Evolutionary conservation across 139 green algal genomes (phyloP).

Genomic region (Ulvella scutata): DNA sequence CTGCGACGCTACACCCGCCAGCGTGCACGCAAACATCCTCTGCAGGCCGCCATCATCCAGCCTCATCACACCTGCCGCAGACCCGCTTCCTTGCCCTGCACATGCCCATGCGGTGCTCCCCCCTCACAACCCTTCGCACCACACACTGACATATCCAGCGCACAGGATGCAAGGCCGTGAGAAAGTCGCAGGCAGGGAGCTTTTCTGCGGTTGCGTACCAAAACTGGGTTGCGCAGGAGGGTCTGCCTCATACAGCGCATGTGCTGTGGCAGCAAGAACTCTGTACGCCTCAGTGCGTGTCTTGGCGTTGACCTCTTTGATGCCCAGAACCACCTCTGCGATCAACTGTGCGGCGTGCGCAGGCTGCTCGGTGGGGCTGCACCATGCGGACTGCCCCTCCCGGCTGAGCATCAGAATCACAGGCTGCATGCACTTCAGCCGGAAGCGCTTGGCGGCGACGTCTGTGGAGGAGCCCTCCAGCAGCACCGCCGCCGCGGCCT

Average conservation of each 20-base stretch:
- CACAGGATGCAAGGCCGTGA: neutral
- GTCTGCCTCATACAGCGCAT: slow-evolving; percentile 36
- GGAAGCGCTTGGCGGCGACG: slow-evolving; percentile 58
- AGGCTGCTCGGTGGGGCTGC: neutral
- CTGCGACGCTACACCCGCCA: slow-evolving; percentile 56
- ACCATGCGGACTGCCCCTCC: neutral
- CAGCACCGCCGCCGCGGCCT: slow-evolving; percentile 5
- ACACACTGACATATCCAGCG: neutral
- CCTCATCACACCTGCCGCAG: neutral
- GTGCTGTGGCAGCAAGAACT: slow-evolving; percentile 62
- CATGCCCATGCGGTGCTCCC: no score
- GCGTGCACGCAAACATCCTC: slow-evolving; percentile 59
- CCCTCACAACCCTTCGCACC: neutral
- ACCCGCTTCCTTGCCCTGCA: no score
- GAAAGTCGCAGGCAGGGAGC: neutral
- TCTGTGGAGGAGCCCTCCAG: slow-evolving; percentile 10
- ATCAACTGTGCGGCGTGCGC: slow-evolving; percentile 34
- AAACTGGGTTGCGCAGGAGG: slow-evolving; percentile 6
- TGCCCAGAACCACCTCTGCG: slow-evolving; percentile 76
- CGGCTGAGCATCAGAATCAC: slow-evolving; percentile 21
- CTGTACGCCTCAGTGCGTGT: slow-evolving; percentile 68
- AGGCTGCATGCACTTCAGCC: slow-evolving; percentile 42
- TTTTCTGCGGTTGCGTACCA: neutral
- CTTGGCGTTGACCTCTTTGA: slow-evolving; percentile 85
- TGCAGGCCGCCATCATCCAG: slow-evolving; percentile 38